Base-by-base conservation (phyloP, 441 rosid genomes). In the Jatropha multifida region DNA sequence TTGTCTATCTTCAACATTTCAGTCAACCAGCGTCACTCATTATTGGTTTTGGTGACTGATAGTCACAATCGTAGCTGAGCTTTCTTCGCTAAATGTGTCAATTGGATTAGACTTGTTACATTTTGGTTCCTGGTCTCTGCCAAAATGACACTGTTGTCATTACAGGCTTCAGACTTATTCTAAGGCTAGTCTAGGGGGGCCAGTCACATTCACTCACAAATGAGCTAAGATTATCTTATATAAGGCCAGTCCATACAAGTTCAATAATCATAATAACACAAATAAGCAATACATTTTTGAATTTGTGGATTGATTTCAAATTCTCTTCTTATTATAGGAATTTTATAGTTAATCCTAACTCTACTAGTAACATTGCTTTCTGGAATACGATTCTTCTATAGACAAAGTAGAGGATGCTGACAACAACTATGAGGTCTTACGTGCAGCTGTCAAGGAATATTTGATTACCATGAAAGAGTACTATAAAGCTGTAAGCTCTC, bases 381-480 rank as follows among this genome's bases (percentile, higher is more conserved):
- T 75, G 73, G 42, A 75, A 38, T n/a, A n/a, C 23, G 9, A 15
- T 23, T 75, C 68, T 75, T 38, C 46, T 5, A 46, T 32, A 10
- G 73, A 69, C 46, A 81, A 77, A 75, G 82, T 63, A 79, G 88
- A 86, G 49, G 83, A 80, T 27, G 81, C 79, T 26, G 94, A 86
- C 78, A 76, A 78, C 66, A 83, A 83, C 80, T 87, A 76, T 37
- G 81, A 81, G 68, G 79, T 74, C 71, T 78, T 87, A 59, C 89
- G 90, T 76, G 77, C 80, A 85, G 90, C 90, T 80, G 90, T 83
- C 71, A 84, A 79, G 79, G 94, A 90, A 76, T 72, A 83, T 75
- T 81, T 86, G 92, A 52, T 60, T 72, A 83, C 78, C 67, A 84
- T 82, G 89, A 88, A 71, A 81, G 87, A 86, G 78, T 88, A 88